Conservation (phyloP, 2,329 filamentous ascomycete genomes). For the Aspergillus niger region DNA sequence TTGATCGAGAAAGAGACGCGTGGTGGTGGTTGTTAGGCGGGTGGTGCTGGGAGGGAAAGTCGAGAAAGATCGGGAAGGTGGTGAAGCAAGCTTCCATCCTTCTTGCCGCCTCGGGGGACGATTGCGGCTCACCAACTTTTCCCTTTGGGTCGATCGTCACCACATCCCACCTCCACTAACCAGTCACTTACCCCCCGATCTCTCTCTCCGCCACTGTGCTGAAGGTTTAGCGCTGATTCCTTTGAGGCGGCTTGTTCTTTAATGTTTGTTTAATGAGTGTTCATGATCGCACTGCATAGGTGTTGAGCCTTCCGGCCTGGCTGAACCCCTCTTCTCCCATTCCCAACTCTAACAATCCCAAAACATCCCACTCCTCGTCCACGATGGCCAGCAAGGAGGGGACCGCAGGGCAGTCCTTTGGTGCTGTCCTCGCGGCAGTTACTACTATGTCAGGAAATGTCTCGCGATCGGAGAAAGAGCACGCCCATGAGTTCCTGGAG, state of each 20-base stretch:
- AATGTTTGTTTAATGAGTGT: conserved; percentile 25
- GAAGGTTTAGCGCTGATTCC: conserved; percentile 6
- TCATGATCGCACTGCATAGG: conserved; percentile 24
- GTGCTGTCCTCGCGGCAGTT: conserved; percentile 83
- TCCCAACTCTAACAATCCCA: conserved; percentile 23
- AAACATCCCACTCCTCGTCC: conserved; percentile 30
- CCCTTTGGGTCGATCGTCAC: conserved; percentile 27
- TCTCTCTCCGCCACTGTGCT: not conserved
- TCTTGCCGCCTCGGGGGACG: conserved; percentile 17
- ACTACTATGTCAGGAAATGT: conserved; percentile 85
- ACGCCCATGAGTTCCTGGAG: conserved; percentile 88
- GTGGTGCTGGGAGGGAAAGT: conserved; percentile 10
- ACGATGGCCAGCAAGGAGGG: conserved; percentile 70
- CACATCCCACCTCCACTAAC: conserved; percentile 29
- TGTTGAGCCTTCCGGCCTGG: conserved; percentile 30
- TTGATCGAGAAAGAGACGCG: conserved; percentile 1
- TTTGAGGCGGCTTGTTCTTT: conserved; percentile 13
- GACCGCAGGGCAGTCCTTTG: conserved; percentile 68
- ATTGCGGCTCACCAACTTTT: conserved; percentile 36
- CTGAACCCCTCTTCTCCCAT: conserved; percentile 27
- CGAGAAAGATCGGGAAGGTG: conserved; percentile 19
- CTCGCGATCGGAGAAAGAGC: conserved; percentile 79
- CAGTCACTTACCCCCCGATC: conserved; percentile 12
- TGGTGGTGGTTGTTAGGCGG: conserved; percentile 9
- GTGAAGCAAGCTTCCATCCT: conserved; percentile 12